Percentiles rank a stretch among this genome's conserved stretches.
Evolutionary conservation across 257 asterid species (phyloP).

Genomic region (Hygrophila difformis): DNA sequence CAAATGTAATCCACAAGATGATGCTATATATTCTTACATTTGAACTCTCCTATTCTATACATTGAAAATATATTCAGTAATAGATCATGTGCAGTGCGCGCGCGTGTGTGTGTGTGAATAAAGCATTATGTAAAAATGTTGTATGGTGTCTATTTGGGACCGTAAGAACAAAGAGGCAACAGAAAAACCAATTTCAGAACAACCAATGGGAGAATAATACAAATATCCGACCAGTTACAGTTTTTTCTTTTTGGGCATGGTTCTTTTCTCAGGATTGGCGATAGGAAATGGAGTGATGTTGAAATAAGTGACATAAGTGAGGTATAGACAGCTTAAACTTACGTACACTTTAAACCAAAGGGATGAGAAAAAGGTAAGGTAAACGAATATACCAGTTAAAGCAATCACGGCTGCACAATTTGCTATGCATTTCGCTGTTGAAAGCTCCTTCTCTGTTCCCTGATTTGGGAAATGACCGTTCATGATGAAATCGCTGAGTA

Average conservation of each 20-base stretch:
- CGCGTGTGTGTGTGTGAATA: too few species aligned
- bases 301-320: slow-evolving; percentile 44
- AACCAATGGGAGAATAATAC: background rate
- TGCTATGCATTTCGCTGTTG: slow-evolving; percentile 45
- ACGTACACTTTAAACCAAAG: slow-evolving; percentile 67
- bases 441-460: slow-evolving; percentile 65
- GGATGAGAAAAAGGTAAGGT: slow-evolving; percentile 59
- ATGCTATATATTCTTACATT: too few species aligned
- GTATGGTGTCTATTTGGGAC: too few species aligned
- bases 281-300: slow-evolving; percentile 41
- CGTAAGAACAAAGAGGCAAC: background rate
- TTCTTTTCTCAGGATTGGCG: slow-evolving; percentile 16
- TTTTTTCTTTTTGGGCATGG: slow-evolving; percentile 16
- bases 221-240: slow-evolving; percentile 15
- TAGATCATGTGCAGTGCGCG: too few species aligned
- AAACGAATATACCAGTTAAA: slow-evolving; percentile 42
- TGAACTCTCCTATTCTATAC: too few species aligned
- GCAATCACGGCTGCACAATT: slow-evolving; percentile 44
- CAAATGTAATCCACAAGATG: too few species aligned
- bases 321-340: slow-evolving; percentile 47
- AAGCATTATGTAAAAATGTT: too few species aligned
- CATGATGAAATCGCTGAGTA: slow-evolving; percentile 49
- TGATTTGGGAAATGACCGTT: slow-evolving; percentile 64
- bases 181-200: background rate
- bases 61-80: too few species aligned